Base-by-base conservation (phyloP, 2,329 filamentous ascomycete species). In the Didymella glomerata region DNA sequence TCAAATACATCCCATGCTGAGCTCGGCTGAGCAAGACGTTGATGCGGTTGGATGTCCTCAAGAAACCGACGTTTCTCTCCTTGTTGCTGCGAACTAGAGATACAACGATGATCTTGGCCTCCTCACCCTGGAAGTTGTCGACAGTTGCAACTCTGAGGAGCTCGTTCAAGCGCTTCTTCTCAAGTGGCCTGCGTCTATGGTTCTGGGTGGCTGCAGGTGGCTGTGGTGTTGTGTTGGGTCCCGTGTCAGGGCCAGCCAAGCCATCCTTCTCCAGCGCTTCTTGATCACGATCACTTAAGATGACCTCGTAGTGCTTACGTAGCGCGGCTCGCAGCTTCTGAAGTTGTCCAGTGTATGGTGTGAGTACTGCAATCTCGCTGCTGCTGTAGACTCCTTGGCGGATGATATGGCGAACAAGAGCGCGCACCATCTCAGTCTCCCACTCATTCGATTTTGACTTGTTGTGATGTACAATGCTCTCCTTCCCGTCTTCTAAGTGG, bases 121-220 rank as follows among this genome's bases (percentile, higher is more conserved):
- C 90, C 68, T 93, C 90, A 0, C 90, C 90, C 66, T 93, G 89
- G 54, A 91, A 93, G 63, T 92, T 93, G 71, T 91, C 88, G 0
- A 92, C 84, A 0, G 88, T 92, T 0, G 88, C 87, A 0, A 89
- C 73, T 4, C 70, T 47, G 2, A 74, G 48, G 5, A 69, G 18
- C 4, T 74, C 67, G 16, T 51, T 61, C 5, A 72, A 50, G 10
- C 64, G 59, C 18, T 65, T 73, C 60, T 67, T 71, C n/a, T 67
- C 57, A 0, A 74, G 34, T 5, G 65, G 63, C 20, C 50, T 63
- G 16, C 58, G 57, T 6, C 48, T 57, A n/a, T 68, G 48, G 11
- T 46, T 9, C 4, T 61, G 54, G 27, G 48, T 10, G 2, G 36
- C 14, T 7, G 41, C 14, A 27, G 41, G n/a, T 20, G 27, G 5